Percentiles rank a stretch among this genome's conserved stretches.
Evolutionary conservation across 2,329 filamentous ascomycete species (phyloP).

Genomic region (Cytospora leucostoma): DNA sequence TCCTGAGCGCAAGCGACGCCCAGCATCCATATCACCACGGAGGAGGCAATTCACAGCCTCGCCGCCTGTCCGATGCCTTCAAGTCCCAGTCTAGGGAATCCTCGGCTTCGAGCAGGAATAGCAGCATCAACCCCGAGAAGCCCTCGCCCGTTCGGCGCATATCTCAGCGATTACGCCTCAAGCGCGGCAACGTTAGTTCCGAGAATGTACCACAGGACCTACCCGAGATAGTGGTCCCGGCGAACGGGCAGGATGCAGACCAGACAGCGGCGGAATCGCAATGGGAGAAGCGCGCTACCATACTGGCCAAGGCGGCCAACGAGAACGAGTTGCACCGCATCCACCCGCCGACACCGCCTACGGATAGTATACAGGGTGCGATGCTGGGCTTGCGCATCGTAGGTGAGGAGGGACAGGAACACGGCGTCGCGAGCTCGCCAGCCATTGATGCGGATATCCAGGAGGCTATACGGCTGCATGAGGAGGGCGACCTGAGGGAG

Average conservation of each 20-base stretch:
- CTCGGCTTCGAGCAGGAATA: conserved; percentile 46
- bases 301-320: conserved; percentile 62
- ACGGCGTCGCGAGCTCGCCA: conserved; percentile 49
- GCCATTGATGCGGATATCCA: conserved; percentile 75
- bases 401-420: conserved; percentile 30
- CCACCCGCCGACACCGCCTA: conserved; percentile 44
- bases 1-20: conserved; percentile 34
- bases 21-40: conserved; percentile 1
- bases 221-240: conserved; percentile 65
- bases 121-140: conserved; percentile 37
- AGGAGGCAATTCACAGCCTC: conserved; percentile 30
- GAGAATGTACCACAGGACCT: conserved; percentile 77
- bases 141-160: conserved; percentile 48
- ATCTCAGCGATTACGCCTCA: conserved; percentile 71
- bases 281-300: conserved; percentile 94
- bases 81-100: conserved; percentile 49
- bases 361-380: conserved; percentile 32
- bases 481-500: conserved; percentile 73
- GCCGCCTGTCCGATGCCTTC: conserved; percentile 39
- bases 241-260: conserved; percentile 45
- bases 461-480: conserved; percentile 92
- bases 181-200: conserved; percentile 60
- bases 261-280: conserved; percentile 64
- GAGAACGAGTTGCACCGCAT: conserved; percentile 54
- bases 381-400: conserved; percentile 36